Evolutionary conservation across 2,329 filamentous ascomycete genomes (phyloP).

Genomic region (Fusarium sororula): DNA sequence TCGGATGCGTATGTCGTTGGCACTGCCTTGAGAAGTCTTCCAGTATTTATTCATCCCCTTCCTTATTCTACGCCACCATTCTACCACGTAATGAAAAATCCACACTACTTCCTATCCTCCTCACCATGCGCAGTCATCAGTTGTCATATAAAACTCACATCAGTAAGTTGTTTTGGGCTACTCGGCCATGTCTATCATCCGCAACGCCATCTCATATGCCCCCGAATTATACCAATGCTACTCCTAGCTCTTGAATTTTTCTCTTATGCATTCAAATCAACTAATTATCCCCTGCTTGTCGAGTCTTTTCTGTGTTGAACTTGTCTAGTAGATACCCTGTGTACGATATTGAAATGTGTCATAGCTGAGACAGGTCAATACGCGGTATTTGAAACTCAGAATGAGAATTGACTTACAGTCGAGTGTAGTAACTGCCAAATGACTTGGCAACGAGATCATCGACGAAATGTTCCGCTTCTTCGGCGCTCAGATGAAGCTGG

Average conservation of each 20-base stretch:
- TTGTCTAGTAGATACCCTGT: conserved; percentile 79
- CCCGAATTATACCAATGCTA: conserved; percentile 32
- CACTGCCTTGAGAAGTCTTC: background rate
- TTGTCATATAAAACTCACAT: conserved; percentile 27
- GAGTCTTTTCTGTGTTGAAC: background rate
- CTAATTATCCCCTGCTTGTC: conserved; percentile 1
- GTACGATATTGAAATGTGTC: conserved; percentile 90
- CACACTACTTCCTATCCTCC: background rate
- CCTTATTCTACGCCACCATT: background rate
- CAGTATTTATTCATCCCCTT: background rate
- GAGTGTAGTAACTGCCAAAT: conserved; percentile 86
- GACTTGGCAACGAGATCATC: conserved; percentile 85
- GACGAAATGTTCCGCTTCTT: conserved; percentile 83
- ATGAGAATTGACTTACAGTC: conserved; percentile 68
- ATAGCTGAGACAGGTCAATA: conserved; percentile 62
- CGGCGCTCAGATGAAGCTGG: conserved; percentile 82
- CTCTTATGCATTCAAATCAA: conserved; percentile 14
- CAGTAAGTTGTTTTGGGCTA: conserved; percentile 15
- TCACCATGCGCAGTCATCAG: conserved; percentile 9
- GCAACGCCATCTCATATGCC: conserved; percentile 42
- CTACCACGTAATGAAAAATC: background rate
- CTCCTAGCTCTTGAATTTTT: conserved; percentile 7
- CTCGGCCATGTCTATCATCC: conserved; percentile 39
- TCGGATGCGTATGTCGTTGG: background rate
- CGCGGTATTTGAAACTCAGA: background rate